phyloP scores from a whole-genome alignment of 371 early-diverging fungal species.

The Capillidium heterosporum region DNA sequence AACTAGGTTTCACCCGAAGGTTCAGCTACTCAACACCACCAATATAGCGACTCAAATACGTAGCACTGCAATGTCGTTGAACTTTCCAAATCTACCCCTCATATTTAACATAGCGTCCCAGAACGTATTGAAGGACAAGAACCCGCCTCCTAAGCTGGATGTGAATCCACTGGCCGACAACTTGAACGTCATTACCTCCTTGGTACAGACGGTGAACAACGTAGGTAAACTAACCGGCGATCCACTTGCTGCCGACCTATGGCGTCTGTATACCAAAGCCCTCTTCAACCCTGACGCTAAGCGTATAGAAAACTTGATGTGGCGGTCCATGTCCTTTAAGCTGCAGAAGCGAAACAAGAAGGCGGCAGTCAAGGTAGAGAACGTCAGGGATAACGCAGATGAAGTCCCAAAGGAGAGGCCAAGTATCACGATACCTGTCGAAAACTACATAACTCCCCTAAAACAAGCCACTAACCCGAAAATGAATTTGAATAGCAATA shows the following conservation, averaged over 20 bases:
- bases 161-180: neutral
- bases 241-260: slow-evolving; percentile 36
- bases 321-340: slow-evolving; percentile 51
- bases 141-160: neutral
- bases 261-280: slow-evolving; percentile 47
- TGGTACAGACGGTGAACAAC: slow-evolving; percentile 42
- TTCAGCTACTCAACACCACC: no score
- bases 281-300: slow-evolving; percentile 39
- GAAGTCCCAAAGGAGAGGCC: neutral
- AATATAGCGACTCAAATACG: no score
- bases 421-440: slow-evolving; percentile 5
- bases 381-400: neutral
- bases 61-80: neutral
- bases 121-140: no score
- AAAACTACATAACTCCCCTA: neutral
- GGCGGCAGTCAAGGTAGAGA: slow-evolving; percentile 7
- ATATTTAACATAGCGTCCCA: no score
- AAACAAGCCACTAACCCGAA: neutral
- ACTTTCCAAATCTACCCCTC: neutral
- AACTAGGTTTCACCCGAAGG: no score
- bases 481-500: no score
- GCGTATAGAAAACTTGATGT: slow-evolving; percentile 44
- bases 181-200: neutral
- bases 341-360: slow-evolving; percentile 17
- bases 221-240: slow-evolving; percentile 28